Percentiles rank a stretch among this genome's conserved stretches.
Conservation (phyloP, 2,329 filamentous ascomycete species). For the Pseudogymnoascus verrucosus region DNA sequence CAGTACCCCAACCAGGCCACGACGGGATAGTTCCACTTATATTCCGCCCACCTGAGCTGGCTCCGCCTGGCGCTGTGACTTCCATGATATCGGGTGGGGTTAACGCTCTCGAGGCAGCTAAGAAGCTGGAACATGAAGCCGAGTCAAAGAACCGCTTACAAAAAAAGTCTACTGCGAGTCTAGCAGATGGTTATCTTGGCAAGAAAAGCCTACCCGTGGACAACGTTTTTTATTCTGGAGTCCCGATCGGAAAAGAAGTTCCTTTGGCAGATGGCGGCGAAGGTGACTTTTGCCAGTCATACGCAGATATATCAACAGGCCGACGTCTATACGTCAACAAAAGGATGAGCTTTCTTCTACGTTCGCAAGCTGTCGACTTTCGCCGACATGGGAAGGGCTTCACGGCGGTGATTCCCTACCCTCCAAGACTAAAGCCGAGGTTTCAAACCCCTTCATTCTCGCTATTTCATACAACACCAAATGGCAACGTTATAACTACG, state of each 20-base stretch:
- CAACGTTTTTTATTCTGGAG: constrained; percentile 34
- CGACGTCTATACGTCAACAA: constrained; percentile 37
- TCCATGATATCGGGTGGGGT: not conserved
- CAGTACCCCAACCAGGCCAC: not conserved
- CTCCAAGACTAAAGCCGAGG: constrained; percentile 17
- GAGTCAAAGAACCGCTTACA: constrained; percentile 4
- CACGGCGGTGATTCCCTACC: constrained; percentile 24
- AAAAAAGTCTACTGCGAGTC: constrained; percentile 2
- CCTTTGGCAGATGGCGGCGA: constrained; percentile 21
- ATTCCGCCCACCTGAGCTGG: not conserved
- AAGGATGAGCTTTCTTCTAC: constrained; percentile 35
- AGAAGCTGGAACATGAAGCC: constrained; percentile 4
- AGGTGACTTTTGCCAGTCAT: constrained; percentile 18
- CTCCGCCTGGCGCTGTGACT: not conserved
- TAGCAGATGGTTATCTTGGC: constrained; percentile 30
- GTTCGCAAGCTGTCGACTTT: constrained; percentile 15
- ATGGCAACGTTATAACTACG: constrained; percentile 19
- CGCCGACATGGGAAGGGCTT: constrained; percentile 15
- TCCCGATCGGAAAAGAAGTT: constrained; percentile 24
- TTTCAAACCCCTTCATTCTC: constrained; percentile 27
- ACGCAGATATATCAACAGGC: constrained; percentile 32
- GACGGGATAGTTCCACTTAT: constrained; percentile 1
- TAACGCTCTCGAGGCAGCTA: not conserved
- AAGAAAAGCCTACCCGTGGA: constrained; percentile 30
- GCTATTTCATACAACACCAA: constrained; percentile 18